phyloP scores from a whole-genome alignment of 1,284 basidiomycete genomes.

The Ganoderma resinaceum region DNA sequence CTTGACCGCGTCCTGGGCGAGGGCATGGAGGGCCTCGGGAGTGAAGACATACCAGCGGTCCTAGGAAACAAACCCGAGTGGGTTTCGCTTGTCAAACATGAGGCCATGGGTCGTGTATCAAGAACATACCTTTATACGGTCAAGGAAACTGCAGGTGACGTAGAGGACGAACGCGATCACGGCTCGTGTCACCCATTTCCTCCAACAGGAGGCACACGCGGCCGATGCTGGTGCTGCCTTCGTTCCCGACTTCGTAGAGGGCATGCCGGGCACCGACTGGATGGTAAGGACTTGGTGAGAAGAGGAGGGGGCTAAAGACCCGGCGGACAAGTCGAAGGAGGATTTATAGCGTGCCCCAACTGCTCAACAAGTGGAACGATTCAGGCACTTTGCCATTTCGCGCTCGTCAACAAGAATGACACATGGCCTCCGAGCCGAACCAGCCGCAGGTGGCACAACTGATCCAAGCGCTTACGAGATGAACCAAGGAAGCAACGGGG shows the following conservation, averaged over 20 bases:
- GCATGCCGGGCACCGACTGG: conserved; percentile 7
- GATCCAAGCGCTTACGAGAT: not conserved
- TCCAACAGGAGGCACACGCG: conserved; percentile 21
- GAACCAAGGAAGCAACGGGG: conserved; percentile 8
- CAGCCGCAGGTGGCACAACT: not conserved
- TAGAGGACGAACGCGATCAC: conserved; percentile 45
- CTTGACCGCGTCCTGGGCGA: conserved; percentile 58
- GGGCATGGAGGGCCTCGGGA: conserved; percentile 69
- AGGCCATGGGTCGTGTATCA: not conserved
- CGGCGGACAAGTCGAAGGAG: not conserved
- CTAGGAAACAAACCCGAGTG: conserved; percentile 34
- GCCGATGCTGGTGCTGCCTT: not conserved
- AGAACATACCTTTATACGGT: conserved; percentile 49
- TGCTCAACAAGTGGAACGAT: conserved; percentile 15
- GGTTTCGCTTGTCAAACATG: not conserved
- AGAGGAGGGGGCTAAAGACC: not conserved
- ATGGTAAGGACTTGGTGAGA: not conserved
- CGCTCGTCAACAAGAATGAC: conserved; percentile 24
- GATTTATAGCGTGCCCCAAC: not conserved
- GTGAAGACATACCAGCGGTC: conserved; percentile 78
- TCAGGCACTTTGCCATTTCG: not conserved
- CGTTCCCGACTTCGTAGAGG: conserved; percentile 9
- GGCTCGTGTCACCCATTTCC: conserved; percentile 57
- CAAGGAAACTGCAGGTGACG: conserved; percentile 49
- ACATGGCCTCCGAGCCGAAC: conserved; percentile 8